A percentile compares a stretch with the other conserved stretches of the same genome.
Conservation (phyloP, 805 yeast genomes). For the Ogataea neopini region DNA sequence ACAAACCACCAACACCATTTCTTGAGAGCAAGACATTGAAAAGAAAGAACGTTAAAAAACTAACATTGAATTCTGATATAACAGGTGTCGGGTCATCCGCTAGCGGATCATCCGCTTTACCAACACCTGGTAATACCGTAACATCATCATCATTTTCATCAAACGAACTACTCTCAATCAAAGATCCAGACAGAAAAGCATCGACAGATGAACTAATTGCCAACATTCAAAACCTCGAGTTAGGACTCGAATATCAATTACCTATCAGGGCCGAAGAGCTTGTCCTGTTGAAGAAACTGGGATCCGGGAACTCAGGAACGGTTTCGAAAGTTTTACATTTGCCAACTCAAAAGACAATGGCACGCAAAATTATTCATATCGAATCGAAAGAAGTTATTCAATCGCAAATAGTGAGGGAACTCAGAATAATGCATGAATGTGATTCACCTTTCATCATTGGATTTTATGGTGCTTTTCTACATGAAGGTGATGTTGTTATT, state of each 20-base stretch:
- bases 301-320: slow-evolving; percentile 93
- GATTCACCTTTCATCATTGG: slow-evolving; percentile 80
- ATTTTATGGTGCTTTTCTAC: slow-evolving; percentile 86
- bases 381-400: slow-evolving; percentile 79
- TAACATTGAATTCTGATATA: slow-evolving; percentile 39
- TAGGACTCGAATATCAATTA: slow-evolving; percentile 55
- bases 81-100: too few species aligned
- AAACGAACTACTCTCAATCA: slow-evolving; percentile 16
- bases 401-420: slow-evolving; percentile 83
- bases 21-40: slow-evolving; percentile 44
- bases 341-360: slow-evolving; percentile 87
- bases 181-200: slow-evolving; percentile 34
- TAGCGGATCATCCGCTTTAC: neutral
- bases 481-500: slow-evolving; percentile 74
- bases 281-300: slow-evolving; percentile 72
- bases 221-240: slow-evolving; percentile 48
- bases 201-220: slow-evolving; percentile 41
- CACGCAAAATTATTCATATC: slow-evolving; percentile 82
- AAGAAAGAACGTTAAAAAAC: slow-evolving; percentile 59
- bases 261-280: slow-evolving; percentile 65
- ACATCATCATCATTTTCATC: slow-evolving; percentile 19
- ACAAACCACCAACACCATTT: slow-evolving; percentile 21
- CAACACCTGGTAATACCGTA: slow-evolving; percentile 5
- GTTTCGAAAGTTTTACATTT: slow-evolving; percentile 86
- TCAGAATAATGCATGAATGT: slow-evolving; percentile 89